Percentiles rank a stretch among this genome's conserved stretches.
Evolutionary conservation across 345 rosid genomes (phyloP).

Genomic region (Trapa bicornis): DNA sequence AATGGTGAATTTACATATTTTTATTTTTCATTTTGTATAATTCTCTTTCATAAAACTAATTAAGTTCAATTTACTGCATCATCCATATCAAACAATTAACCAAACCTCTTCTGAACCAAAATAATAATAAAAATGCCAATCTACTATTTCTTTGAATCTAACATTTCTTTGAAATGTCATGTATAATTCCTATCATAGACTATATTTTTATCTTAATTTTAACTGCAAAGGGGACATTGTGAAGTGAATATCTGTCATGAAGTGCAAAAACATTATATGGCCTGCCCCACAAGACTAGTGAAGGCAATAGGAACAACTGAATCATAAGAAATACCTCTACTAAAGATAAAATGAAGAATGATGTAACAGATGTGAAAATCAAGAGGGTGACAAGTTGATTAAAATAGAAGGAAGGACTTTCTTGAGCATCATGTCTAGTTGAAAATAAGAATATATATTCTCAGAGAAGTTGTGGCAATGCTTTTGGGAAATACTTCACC

Average conservation of each 20-base stretch:
- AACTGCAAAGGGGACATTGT: background rate
- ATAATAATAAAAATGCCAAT: background rate
- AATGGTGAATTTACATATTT: no score
- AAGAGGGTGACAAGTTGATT: background rate
- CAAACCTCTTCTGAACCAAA: no score
- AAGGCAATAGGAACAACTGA: background rate
- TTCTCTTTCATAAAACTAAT: no score
- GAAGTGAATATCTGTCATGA: background rate
- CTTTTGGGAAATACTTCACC: background rate
- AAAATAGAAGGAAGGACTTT: background rate
- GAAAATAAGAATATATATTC: background rate
- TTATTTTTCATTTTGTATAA: no score
- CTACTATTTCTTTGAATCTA: background rate
- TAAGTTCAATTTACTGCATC: no score
- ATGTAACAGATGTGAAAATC: background rate
- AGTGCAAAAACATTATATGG: background rate
- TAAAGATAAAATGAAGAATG: background rate
- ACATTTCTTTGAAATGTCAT: background rate
- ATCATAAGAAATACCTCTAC: background rate
- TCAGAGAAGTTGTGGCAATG: background rate
- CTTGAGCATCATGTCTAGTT: background rate
- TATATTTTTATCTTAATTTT: background rate
- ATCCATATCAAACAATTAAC: no score
- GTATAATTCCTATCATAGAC: background rate
- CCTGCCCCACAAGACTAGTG: background rate